Evolutionary conservation across 1,284 basidiomycete genomes (phyloP), one percentile per base, ranked within the genome.

Genomic region (Apiotrichum gracile): DNA sequence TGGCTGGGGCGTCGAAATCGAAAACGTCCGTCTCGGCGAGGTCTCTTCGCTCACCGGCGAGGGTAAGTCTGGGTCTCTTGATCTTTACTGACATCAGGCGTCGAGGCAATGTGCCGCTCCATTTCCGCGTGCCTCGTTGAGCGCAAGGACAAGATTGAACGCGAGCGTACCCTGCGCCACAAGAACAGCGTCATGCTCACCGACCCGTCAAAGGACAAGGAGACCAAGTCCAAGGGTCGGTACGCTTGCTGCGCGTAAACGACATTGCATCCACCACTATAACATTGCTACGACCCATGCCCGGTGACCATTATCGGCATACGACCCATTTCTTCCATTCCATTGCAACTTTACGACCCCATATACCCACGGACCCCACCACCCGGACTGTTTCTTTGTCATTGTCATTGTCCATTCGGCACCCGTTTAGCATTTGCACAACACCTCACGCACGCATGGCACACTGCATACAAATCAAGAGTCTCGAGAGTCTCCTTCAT

Each of bases 141-240:
- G 34, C 64, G 65, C 41, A 68, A 70, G 47, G 73, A 74, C 55
- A 69, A 69, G 57, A 69, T 75, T 47, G 71, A 74, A 49, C 60
- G 66, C 37, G 73, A 74, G 44, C 55, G 67, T 13, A 62, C 62
- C 7, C 48, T 72, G 6, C 52, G 69, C 34, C 60, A 61, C 25
- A 69, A 70, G 47, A 61, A 70, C 57, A 72, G 69, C 55, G 66
- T 75, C 48, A 68, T 72, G 67, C 65, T 74, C n/a, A 63, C 62
- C 33, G 70, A 68, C 57, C 60, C 62, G 26, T 17, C 46, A 4
- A 51, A 51, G n/a, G 45, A 54, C 21, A 45, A 46, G n/a, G 42
- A 35, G 12, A 39, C 51, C 45, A 64, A 54, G 48, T 19, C 14
- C 49, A 56, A 59, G 44, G 49, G 53, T 3, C 47, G 55, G 5